Base-by-base conservation (phyloP, 148 eudicot genomes). In the Talinum fruticosum region DNA sequence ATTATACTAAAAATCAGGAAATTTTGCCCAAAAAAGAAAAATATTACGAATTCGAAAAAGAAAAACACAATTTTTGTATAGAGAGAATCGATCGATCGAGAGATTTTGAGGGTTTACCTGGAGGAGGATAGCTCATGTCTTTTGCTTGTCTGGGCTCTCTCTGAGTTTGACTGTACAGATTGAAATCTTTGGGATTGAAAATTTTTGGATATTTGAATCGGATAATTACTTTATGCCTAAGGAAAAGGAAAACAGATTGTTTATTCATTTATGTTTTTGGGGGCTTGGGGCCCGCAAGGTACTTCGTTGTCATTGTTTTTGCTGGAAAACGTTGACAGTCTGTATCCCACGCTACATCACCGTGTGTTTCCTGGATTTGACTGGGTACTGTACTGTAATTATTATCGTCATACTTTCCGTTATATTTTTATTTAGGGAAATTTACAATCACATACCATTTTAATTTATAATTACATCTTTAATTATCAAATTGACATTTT, bases 71-170 rank as follows among this genome's bases (percentile, higher is more conserved):
- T 41, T 41, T 41, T n/a, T n/a, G n/a, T n/a, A n/a, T 41, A 41
- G 47, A 41, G 13, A 10, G 47, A 41, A 38, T 29, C 6, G 1
- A 8, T 12, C 12, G n/a, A 36, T 44, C 23, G n/a, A 76, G 6
- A 14, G 33, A 3, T 2, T 8, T 26, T 18, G 30, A 18, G 61
- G 34, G 10, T 53, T 69, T 77, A 81, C 84, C 84, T 72, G 70
- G 80, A 38, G 72, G 73, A 51, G 77, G 84, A 29, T 80, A 82
- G 35, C 78, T 82, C 84, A 82, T 79, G 16, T 41, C 75, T 38
- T 5, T 4, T n/a, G n/a, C 21, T 71, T 76, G 26, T 76, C 23
- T n/a, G 49, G 12, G 4, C 19, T 8, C 6, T 71, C 18, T n/a
- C 54, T 32, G 29, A 12, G 16, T 74, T 7, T n/a, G n/a, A n/a